Percentiles rank a stretch among this genome's conserved stretches.
These are phyloP conservation scores for Globisporangium camurandrum DNA, from an alignment of 352 stramenopile genomes.

Conservation along the genomic window DNA sequence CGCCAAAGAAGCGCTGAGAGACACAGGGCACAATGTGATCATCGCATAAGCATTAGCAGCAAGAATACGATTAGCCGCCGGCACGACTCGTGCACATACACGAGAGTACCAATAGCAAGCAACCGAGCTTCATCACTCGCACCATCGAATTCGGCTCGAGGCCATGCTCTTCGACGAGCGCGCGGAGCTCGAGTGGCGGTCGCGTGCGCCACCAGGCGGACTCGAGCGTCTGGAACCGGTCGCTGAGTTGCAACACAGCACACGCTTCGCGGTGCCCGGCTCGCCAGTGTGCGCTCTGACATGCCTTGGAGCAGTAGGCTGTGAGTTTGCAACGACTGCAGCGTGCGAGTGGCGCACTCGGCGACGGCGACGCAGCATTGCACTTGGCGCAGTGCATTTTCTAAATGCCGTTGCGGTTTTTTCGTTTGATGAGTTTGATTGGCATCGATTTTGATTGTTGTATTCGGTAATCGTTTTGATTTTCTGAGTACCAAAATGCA, in stretches of 20 bases:
- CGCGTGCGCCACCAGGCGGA: constrained; percentile 21
- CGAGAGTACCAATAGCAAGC: not conserved
- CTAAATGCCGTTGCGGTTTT: too few species aligned
- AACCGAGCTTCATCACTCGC: not conserved
- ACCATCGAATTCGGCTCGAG: constrained; percentile 47
- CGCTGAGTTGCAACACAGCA: constrained; percentile 14
- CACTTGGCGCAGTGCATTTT: too few species aligned
- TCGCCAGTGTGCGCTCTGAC: constrained; percentile 45
- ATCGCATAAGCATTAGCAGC: not conserved
- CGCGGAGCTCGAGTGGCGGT: constrained; percentile 17
- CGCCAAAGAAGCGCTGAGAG: constrained; percentile 49
- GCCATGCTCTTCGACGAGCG: constrained; percentile 16
- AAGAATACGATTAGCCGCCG: not conserved
- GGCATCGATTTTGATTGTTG: too few species aligned
- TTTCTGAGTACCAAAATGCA: not conserved
- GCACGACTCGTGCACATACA: not conserved
- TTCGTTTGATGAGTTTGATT: too few species aligned
- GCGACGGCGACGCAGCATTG: constrained; percentile 1
- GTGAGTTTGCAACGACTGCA: constrained; percentile 50
- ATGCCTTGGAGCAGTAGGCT: constrained; percentile 55
- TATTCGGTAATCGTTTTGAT: too few species aligned
- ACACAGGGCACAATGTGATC: not conserved
- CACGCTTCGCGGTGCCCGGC: constrained; percentile 28
- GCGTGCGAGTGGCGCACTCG: constrained; percentile 14
- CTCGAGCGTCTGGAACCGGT: constrained; percentile 24